Base-by-base conservation (phyloP, 257 asterid species). In the Solanum pinnatisectum region DNA sequence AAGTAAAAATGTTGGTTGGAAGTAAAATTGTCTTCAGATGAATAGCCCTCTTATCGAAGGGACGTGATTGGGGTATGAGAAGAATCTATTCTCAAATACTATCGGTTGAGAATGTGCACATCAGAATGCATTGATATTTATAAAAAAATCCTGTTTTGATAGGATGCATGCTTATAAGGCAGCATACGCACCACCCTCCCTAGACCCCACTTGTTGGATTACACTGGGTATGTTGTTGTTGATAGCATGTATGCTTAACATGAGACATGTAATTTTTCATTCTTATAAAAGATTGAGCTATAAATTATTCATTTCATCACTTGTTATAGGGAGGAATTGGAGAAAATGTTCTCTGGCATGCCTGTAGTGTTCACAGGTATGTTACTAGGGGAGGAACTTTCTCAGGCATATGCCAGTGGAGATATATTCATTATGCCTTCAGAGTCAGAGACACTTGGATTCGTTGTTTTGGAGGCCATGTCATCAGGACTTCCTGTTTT, bases 381-480 rank as follows among this genome's bases (percentile, higher is more conserved):
- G 95, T 87, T 96, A 82, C 97, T 91, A 49, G 98, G 99, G 0
- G 99, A 96, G 84, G 99, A 96, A 92, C 98, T 96, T 15, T 96
- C 99, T 27, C 96, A 95, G 87, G 99, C 99, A 25, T 96, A 95
- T 25, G 98, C 99, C 67, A 95, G 99, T 33, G 98, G 99, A 16
- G 99, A 96, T 76, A 94, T 95, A 44, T 96, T 96, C 39, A 79
- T 96, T 20, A 96, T 93, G 98, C 99, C 99, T 59, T 96, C 99
- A 30, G 99, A 96, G 87, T 96, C 99, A 2, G 99, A 95, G 91
- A 96, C 99, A 1, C 95, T 95, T 6, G 99, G 99, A 2, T 96
- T 93, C 0, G 99, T 96, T 1, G 98, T 96, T 8, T 87, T 97
- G 87, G 99, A 97, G 89, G 99, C 99, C 73, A 97, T 96, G 99